These are phyloP conservation scores for Colletotrichum sojae DNA, from an alignment of 2,329 filamentous ascomycete species.

Conservation along the genomic window DNA sequence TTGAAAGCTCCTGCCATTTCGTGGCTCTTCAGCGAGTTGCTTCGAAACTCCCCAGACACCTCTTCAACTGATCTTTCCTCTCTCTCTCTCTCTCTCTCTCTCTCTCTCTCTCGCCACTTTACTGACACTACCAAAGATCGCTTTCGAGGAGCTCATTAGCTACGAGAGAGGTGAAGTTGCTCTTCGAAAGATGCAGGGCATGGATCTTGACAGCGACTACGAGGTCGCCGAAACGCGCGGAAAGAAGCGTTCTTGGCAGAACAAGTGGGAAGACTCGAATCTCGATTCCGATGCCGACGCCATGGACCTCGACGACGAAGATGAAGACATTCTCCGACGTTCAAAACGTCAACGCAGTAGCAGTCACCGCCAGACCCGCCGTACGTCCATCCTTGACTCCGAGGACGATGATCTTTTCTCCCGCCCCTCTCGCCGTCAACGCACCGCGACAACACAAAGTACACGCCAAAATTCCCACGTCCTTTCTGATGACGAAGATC, in stretches of 20 bases:
- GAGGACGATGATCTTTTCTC: slow-evolving; percentile 23
- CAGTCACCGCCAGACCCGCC: slow-evolving; percentile 6
- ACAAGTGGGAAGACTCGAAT: slow-evolving; percentile 19
- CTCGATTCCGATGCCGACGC: slow-evolving; percentile 4
- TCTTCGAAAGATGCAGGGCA: slow-evolving; percentile 15
- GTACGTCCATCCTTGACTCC: slow-evolving; percentile 3
- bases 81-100: background rate
- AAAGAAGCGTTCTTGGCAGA: slow-evolving; percentile 30
- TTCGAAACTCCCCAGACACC: too few species aligned
- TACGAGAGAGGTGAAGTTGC: slow-evolving; percentile 30
- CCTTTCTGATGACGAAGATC: slow-evolving; percentile 9
- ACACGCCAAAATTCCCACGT: slow-evolving; percentile 7
- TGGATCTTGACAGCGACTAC: background rate
- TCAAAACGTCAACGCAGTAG: slow-evolving; percentile 11
- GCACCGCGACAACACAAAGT: slow-evolving; percentile 10
- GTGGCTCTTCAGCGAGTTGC: too few species aligned
- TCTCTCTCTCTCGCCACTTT: background rate
- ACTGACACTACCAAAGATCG: slow-evolving; percentile 21
- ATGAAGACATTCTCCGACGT: slow-evolving; percentile 7
- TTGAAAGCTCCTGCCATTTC: too few species aligned
- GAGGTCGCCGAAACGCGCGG: background rate
- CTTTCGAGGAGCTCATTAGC: slow-evolving; percentile 23
- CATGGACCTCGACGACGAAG: slow-evolving; percentile 24
- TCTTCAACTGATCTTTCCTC: background rate
- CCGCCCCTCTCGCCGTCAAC: slow-evolving; percentile 32